Base-by-base conservation (phyloP, 83 land plant species). In the Diphasiastrum complanatum region DNA sequence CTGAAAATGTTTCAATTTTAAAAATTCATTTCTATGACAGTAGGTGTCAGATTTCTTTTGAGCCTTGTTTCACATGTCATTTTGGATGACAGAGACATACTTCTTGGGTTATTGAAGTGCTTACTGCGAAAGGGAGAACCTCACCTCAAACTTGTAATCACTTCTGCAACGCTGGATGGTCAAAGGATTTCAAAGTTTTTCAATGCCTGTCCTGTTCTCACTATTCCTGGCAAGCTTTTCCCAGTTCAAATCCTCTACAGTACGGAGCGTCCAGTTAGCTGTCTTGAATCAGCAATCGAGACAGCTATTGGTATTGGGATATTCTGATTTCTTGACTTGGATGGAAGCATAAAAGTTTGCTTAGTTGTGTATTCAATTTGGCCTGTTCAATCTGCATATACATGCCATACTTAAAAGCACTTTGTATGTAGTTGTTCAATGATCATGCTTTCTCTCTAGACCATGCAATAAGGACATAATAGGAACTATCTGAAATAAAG, bases 141-240 rank as follows among this genome's bases (percentile, higher is more conserved):
- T 16, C 73, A 84, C 50, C 66, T 95, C 38, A 95, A 89, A 65
- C 74, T 95, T 59, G 56, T 95, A 24, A 75, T 95, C 20, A 90
- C 99, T 29, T 90, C 97, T 19, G 99, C 99, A 34, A 95, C 99
- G 23, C 77, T 95, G 61, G 99, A 95, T 76, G 97, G 93, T 29
- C 78, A 79, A 36, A 95, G 90, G 68, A 80, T 95, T 33, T 90
- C 97, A 5, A 66, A 30, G 4, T 90, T 82, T 63, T 95, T 89
- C 53, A 75, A 67, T 34, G 65, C 65, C 6, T 89, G 95, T 38
- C 97, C 97, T 43, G 70, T 90, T n/a, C 49, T 95, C 22, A 82
- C 61, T 29, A 78, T 95, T 12, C 99, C 99, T 8, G 99, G 99
- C 22, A 89, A 83, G 51, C 61, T 89, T 38, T 84, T 67, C 54